Evolutionary conservation across 2,329 filamentous ascomycete species (phyloP), one percentile per base, ranked within the genome.

Genomic region (Colletotrichum shisoi): DNA sequence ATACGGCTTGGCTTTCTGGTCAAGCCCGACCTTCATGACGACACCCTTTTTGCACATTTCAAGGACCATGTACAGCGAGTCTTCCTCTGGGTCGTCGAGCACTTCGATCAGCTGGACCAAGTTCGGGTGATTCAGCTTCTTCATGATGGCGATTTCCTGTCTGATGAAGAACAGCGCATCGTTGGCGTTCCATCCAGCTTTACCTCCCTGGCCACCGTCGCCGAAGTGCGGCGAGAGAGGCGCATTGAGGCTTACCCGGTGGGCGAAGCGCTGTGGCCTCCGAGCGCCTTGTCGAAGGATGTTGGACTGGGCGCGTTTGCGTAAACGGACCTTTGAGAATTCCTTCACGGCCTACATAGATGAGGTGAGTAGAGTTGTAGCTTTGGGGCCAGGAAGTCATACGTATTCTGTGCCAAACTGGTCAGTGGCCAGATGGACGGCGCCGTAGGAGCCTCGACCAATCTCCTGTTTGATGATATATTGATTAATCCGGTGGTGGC

Each of bases 31-130:
- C 74, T 94, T 94, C 94, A 98, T 98, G 58, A 97, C 87, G 24
- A 97, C 94, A 1, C 95, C 95, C 77, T 97, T 97, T 75, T 96
- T 95, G 82, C 95, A 99, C 92, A 97, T 96, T 77, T 99, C 95
- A 77, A 99, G 85, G 24, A 99, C 95, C 92, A 99, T 98, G 80
- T 97, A 99, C 13, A 99, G 81, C 3, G 94, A 97, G 77, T 99
- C 95, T 75, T 97, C 93, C 54, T 94, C 90, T 0, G 95, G 94
- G 75, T 98, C 95, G 76, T 98, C 95, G 58, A 99, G 82, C 3
- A 99, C 95, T 79, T 99, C 95, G 71, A 96, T 92, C 57, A 99
- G 81, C 52, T 91, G 89, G 15, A 98, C 94, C n/a, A 99, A 82
- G 74, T 98, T 99, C 34, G 89, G 90, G 75, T 99, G 95, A 74